Conservation (phyloP, 2,329 filamentous ascomycete genomes). For the Coniochaeta pulveracea region DNA sequence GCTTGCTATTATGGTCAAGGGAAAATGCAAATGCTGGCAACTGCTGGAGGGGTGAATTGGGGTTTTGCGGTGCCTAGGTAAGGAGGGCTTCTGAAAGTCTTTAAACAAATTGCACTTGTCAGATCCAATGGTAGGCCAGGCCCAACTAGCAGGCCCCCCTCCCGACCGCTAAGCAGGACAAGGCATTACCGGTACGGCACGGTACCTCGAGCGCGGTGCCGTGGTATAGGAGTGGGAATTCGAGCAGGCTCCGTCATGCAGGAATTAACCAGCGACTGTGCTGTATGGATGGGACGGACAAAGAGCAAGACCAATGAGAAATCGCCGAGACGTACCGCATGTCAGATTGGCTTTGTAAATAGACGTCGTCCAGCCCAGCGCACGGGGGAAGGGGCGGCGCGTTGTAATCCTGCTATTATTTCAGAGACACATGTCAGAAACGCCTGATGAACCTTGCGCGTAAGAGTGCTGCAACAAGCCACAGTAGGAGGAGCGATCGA, state of each 20-base stretch:
- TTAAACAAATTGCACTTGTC: background rate
- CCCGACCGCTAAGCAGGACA: too few species aligned
- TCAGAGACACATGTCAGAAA: constrained; percentile 11
- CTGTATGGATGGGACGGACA: constrained; percentile 4
- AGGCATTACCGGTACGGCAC: background rate
- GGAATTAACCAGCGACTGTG: background rate
- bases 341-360: constrained; percentile 37
- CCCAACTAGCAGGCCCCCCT: too few species aligned
- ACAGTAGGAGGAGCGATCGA: too few species aligned
- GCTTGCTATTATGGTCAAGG: background rate
- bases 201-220: background rate
- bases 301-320: constrained; percentile 11
- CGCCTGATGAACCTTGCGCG: constrained; percentile 1
- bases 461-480: too few species aligned
- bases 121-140: too few species aligned
- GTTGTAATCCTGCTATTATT: constrained; percentile 40
- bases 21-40: background rate
- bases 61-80: too few species aligned
- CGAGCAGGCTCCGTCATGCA: background rate
- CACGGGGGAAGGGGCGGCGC: constrained; percentile 37
- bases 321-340: constrained; percentile 36
- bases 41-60: too few species aligned
- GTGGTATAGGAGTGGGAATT: constrained; percentile 2
- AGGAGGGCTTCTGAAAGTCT: background rate
- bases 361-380: constrained; percentile 43